Conservation (phyloP, 176 grass and related monocot genomes). For the Avena atlantica region DNA sequence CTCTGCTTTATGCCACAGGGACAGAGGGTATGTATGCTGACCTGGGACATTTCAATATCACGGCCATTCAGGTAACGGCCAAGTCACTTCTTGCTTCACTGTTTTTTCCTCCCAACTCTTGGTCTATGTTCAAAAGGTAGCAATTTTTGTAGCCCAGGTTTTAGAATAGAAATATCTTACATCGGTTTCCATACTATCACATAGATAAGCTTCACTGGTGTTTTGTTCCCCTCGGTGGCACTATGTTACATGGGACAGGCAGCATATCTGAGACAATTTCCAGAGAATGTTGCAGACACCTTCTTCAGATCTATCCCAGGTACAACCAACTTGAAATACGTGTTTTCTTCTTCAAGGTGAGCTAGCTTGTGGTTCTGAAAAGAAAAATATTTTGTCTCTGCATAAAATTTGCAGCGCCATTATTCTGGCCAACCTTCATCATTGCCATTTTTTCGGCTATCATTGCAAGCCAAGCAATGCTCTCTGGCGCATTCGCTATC, state of each 20-base stretch:
- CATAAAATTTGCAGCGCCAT: slow-evolving; percentile 36
- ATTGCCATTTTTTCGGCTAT: slow-evolving; percentile 69
- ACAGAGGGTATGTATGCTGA: slow-evolving; percentile 89
- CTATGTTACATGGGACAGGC: slow-evolving; percentile 85
- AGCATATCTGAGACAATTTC: slow-evolving; percentile 61
- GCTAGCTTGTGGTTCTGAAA: slow-evolving; percentile 18
- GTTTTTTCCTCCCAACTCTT: slow-evolving; percentile 3
- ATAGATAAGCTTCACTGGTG: slow-evolving; percentile 73
- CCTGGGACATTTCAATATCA: slow-evolving; percentile 85
- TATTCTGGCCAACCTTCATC: slow-evolving; percentile 83
- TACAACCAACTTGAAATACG: slow-evolving; percentile 13
- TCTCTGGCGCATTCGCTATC: slow-evolving; percentile 72
- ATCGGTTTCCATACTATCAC: neutral
- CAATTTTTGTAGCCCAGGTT: neutral
- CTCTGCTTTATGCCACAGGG: slow-evolving; percentile 47
- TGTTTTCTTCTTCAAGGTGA: neutral
- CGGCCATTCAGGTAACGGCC: slow-evolving; percentile 65
- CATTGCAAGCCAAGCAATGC: slow-evolving; percentile 92
- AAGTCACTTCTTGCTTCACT: neutral
- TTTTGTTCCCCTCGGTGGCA: slow-evolving; percentile 71
- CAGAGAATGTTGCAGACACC: slow-evolving; percentile 53
- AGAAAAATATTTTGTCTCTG: neutral
- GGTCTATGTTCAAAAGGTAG: neutral
- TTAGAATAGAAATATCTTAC: slow-evolving; percentile 16
- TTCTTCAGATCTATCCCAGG: slow-evolving; percentile 90